Evolutionary conservation across 2,329 filamentous ascomycete species (phyloP), one percentile per base, ranked within the genome.

Genomic region (Sclerotinia glacialis): DNA sequence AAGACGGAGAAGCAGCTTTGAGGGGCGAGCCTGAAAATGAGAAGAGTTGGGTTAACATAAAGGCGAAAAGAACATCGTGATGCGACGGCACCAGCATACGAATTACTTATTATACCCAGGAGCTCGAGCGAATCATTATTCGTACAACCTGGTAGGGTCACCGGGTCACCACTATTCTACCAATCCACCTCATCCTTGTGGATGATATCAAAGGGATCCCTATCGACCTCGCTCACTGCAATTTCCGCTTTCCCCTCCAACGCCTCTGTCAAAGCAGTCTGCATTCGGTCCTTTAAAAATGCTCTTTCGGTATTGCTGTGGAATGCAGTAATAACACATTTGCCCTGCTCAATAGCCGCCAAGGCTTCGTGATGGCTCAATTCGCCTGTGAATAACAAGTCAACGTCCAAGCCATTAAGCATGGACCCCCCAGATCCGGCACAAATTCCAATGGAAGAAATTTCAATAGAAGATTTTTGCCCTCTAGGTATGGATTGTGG

Each of bases 301-400:
- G 87, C 89, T 46, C 95, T 82, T 81, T 99, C 95, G 0, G 91
- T 95, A 78, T 98, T 98, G 72, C 90, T 94, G 77, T 99, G 95
- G 74, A 97, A 96, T 58, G 96, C 83, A 50, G 89, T 90, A 62
- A 98, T 85, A 0, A 98, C 91, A 65, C 87, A 89, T 70, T 89
- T 89, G 1, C 93, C 93, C 67, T 88, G 85, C 80, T 97, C 93
- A 37, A 91, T 92, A 1, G 93, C 92, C 49, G 90, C 86, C 67
- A 99, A 83, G 3, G 94, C 93, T 70, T 95, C 92, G 76, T 99
- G 95, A 76, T 99, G 95, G 74, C 87, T 91, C 82, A 98, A 86
- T 80, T 99, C 95, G 1, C 95, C 95, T 0, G 92, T 98, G 72
- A 99, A 91, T 5, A 96, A 79, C 49, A 98, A 78, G 74, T 97